Evolutionary conservation across 2,329 filamentous ascomycete species (phyloP), one percentile per base, ranked within the genome.

Genomic region (Trichoderma koningii): DNA sequence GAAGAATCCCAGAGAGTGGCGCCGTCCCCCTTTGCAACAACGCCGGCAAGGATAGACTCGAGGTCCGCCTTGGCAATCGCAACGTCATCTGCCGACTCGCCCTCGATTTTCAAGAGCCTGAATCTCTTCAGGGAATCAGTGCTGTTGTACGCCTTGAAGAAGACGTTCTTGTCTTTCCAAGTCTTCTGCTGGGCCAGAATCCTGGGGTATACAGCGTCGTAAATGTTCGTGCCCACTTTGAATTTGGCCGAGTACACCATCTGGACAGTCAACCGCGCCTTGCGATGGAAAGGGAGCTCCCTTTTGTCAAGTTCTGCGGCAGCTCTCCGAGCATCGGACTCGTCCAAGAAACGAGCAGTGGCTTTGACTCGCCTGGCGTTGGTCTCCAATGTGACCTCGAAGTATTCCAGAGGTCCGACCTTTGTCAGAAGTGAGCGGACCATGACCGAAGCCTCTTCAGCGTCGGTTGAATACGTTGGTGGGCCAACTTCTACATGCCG

Each of bases 191-290:
- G 45, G 12, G 47, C 9, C n/a, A 73, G 67, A 7, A 81, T 70
- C 15, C 69, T 71, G 1, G 45, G 45, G 51, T 74, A 67, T 2
- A 77, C 67, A 7, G 73, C 76, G 2, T 69, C 53, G 62, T 76
- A 79, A 3, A 82, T 71, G 0, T 67, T 65, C 3, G 57, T 70
- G 2, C 70, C 66, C 14, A 81, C 71, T 57, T 78, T 79, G 66
- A 80, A 76, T 52, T 75, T 76, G 14, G 74, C 75, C 0, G 76
- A 74, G n/a, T 75, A 71, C 3, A 81, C 68, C 5, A 76, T 68
- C 21, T 71, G 71, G 1, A 79, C 70, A 3, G 75, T 78, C 1
- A 82, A 69, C 42, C 73, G 78, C 0, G 70, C 74, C 0, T 50
- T 67, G 2, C 65, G 63, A 0, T 75, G 67, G 7, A 79, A 76